Percentiles rank a stretch among this genome's conserved stretches.
Conservation (phyloP, 345 rosid genomes). For the Microthlaspi erraticum region DNA sequence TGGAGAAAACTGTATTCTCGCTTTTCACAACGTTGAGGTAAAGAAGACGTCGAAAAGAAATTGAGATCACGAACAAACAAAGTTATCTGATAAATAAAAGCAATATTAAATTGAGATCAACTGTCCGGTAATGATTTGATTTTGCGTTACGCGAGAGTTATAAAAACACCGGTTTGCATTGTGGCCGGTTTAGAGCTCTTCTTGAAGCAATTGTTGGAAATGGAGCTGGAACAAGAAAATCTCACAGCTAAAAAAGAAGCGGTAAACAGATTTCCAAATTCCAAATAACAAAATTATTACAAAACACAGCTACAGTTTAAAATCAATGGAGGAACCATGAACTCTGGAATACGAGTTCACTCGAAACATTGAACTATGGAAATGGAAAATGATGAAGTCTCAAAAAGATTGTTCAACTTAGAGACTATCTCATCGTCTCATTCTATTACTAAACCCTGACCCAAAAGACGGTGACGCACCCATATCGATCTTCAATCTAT, state of each 20-base stretch:
- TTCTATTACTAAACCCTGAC: constrained; percentile 18
- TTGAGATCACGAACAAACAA: not conserved
- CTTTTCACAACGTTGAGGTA: constrained; percentile 15
- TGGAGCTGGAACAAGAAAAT: not conserved
- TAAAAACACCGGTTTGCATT: constrained; percentile 15
- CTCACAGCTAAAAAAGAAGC: not conserved
- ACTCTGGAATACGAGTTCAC: constrained; percentile 14
- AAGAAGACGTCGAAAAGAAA: not conserved
- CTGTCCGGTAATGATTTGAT: not conserved
- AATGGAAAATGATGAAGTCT: constrained; percentile 14
- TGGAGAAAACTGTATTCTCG: not conserved
- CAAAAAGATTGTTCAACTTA: not conserved
- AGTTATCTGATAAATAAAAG: not conserved
- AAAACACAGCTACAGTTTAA: constrained; percentile 32
- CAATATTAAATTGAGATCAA: not conserved
- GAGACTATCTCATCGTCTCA: constrained; percentile 22
- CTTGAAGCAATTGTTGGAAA: not conserved
- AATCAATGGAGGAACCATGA: constrained; percentile 18
- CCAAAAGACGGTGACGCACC: constrained; percentile 39
- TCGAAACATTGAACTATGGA: constrained; percentile 15
- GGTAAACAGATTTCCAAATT: constrained; percentile 10
- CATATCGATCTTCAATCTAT: constrained; percentile 47
- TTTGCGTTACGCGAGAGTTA: not conserved
- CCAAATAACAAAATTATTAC: constrained; percentile 36
- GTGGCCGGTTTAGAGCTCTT: not conserved